Evolutionary conservation across 805 yeast species (phyloP), one percentile per base, ranked within the genome.

Genomic region (Metschnikowia anglica): DNA sequence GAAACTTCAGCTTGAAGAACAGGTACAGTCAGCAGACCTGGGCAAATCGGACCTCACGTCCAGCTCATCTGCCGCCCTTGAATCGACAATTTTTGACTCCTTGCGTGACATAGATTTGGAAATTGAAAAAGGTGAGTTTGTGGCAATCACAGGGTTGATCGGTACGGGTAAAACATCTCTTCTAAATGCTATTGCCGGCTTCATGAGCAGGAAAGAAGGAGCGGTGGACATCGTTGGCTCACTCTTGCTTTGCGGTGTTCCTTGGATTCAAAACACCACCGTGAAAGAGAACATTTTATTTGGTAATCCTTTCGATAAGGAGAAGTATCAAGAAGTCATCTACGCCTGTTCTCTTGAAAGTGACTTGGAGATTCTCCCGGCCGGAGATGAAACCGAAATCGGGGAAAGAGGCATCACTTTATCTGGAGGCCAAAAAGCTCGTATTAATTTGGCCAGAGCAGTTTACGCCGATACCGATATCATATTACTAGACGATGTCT

Each of bases 391-490:
- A 41, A 85, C 95, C 0, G 86, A 85, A 60, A 85, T 87, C 53
- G 95, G 95, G 48, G 95, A 87, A 60, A 74, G 87, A 59, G 95
- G 95, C 55, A 81, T 87, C 36, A 85, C 93, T 0, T 65, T 87
- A 31, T 83, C 91, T n/a, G 95, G 95, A 43, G 95, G 95, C 39
- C 95, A 87, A 60, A 87, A 87, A 67, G 91, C 95, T 0, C 76
- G 95, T 60, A 76, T 87, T 40, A 79, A 80, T 56, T 65, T 87
- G 46, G 95, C 95, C 3, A 74, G 95, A 58, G 84, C 91, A 2
- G 88, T 85, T 2, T 87, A 87, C 56, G 78, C 82, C 11, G 72
- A 80, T 20, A 74, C 76, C 15, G 88, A 84, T 55, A 81, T 85
- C 18, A 73, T 83, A 30, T 62, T 87, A 38, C 63, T 87, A 39